Base-by-base conservation (phyloP, 495 filamentous ascomycete species). In the Xylaria cubensis region DNA sequence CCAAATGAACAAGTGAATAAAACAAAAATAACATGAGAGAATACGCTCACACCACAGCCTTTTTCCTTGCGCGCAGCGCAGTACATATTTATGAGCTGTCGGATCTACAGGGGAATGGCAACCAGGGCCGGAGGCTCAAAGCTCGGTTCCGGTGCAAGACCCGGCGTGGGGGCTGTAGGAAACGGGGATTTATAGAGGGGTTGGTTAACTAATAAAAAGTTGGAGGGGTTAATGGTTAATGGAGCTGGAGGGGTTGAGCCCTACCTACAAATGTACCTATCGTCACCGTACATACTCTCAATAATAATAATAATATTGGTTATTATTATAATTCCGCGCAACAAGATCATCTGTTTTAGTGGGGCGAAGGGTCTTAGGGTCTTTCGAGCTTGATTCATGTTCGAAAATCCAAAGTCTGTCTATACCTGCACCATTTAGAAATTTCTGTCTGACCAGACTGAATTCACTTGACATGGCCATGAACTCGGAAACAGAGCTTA, bases 101-200 rank as follows among this genome's bases (percentile, higher is more conserved):
- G 42, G 64, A 67, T 67, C 42, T 67, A 26, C 46, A 67, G 64
- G 64, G 64, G 64, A 3, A 63, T n/a, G 63, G 9, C 24, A 21
- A 50, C 63, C 15, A 63, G 63, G 62, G 41, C 9, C 39, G 42
- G 61, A 63, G 63, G 63, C 63, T 46, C 13, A 51, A 51, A 34
- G 29, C 10, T 24, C 32, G 44, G 63, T 50, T 65, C 44, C 63
- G 63, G 44, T 29, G 24, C 41, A 26, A 24, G 39, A 39, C 61
- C 32, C n/a, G 41, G 26, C 61, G 61, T 34, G 36, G 53, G 58
- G 10, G 10, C 39, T 64, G 39, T 9, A n/a, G 4, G 36, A 8
- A 6, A 39, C 5, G 6, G 26, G 26, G 26, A 29, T 29, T 29
- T 29, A 29, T 29, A 29, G 26, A 29, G 2, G 26, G 26, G 26